Conservation (phyloP, 2,329 filamentous ascomycete genomes). For the Botryotinia calthae region DNA sequence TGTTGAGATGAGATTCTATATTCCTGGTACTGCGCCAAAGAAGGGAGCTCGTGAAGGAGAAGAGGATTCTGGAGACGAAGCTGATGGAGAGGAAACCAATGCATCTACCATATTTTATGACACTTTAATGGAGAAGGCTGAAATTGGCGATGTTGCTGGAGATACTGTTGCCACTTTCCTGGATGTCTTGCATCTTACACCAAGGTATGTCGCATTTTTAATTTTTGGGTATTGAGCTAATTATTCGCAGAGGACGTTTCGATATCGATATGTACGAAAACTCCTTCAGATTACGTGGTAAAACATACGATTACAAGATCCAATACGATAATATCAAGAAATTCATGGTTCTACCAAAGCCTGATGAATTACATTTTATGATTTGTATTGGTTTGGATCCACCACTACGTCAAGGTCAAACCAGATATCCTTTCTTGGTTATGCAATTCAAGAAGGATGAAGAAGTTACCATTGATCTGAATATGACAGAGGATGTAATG, state of each 20-base stretch:
- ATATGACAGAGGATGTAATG: conserved; percentile 88
- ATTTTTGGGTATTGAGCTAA: conserved; percentile 31
- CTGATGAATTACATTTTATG: conserved; percentile 95
- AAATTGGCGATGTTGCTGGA: conserved; percentile 98
- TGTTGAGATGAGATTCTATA: conserved; percentile 98
- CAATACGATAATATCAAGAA: conserved; percentile 98
- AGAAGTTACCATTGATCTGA: conserved; percentile 92
- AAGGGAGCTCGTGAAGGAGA: conserved; percentile 63
- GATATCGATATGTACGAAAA: conserved; percentile 99
- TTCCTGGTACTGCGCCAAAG: conserved; percentile 83
- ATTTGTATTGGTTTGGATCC: conserved; percentile 93
- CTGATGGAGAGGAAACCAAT: conserved; percentile 79
- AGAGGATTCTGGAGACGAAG: conserved; percentile 66
- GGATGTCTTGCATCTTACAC: conserved; percentile 94
- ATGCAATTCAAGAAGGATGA: conserved; percentile 99
- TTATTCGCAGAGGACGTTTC: conserved; percentile 77
- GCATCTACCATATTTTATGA: conserved; percentile 98
- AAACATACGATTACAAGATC: conserved; percentile 99
- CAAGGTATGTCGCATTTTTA: conserved; percentile 57
- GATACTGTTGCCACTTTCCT: conserved; percentile 97
- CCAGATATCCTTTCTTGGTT: conserved; percentile 94
- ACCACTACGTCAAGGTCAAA: conserved; percentile 93
- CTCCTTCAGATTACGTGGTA: conserved; percentile 93
- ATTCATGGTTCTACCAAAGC: conserved; percentile 97
- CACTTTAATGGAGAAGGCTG: conserved; percentile 94